Base-by-base conservation (phyloP, 139 green algal species). In the Diplosphaera chodatii region DNA sequence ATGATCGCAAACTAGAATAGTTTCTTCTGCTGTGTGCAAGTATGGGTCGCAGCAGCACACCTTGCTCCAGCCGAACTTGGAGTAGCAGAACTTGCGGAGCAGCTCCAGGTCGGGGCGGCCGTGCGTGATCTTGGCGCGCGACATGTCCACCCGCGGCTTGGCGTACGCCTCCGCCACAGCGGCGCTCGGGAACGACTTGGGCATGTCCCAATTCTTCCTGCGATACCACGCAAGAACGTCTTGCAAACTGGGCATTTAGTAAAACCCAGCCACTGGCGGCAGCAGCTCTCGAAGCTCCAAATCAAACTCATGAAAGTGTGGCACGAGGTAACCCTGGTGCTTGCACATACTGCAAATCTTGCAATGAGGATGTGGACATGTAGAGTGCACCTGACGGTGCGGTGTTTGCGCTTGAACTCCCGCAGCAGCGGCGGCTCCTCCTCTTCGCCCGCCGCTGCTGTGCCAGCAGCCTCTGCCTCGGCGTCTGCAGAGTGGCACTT, bases 361-460 rank as follows among this genome's bases (percentile, higher is more conserved):
- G n/a, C n/a, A n/a, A n/a, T n/a, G n/a, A n/a, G n/a, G n/a, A n/a
- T n/a, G n/a, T n/a, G n/a, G n/a, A n/a, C n/a, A n/a, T n/a, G n/a
- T 6, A 71, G 8, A 23, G 48, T 25, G 13, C 48, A 59, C 48
- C 84, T 74, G 40, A 87, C 75, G 20, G 66, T 62, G 23, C 74
- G 72, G 76, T 97, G 91, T 13, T 62, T 67, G 32, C 66, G 64
- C 75, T 92, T 93, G 81, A 94, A 96, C 23, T 79, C 68, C 0
- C 30, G 27, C 21, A 78, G 59, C 29, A 72, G 68, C 40, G 71
- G 29, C 8, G 72, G 68, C 25, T 32, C 59, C 10, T 65, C 59
- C 27, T 65, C 28, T 13, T 8, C 37, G 37, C 37, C 59, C 28
- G 59, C 25, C 27, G 5, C 59, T 15, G 30, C 37, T 25, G 55